These are phyloP conservation scores for Ascoidea asiatica DNA, from an alignment of 805 yeast species.

Conservation along the genomic window DNA sequence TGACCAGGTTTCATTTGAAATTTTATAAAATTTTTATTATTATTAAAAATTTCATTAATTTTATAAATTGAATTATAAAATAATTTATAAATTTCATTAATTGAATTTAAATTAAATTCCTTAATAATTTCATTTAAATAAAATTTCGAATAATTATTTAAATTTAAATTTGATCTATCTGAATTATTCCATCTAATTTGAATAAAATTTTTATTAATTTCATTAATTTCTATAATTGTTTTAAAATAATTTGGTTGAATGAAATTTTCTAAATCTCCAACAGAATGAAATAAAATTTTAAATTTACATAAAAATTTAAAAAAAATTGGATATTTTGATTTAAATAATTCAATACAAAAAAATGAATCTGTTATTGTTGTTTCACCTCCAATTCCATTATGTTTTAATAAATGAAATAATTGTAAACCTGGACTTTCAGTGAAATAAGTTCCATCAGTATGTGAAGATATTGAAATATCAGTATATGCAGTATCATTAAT, in stretches of 20 bases:
- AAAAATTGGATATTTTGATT: constrained; percentile 32
- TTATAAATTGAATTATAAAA: constrained; percentile 44
- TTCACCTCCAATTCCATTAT: constrained; percentile 56
- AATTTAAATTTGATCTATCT: constrained; percentile 42
- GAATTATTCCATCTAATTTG: constrained; percentile 65
- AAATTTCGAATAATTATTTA: neutral
- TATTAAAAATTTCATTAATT: constrained; percentile 41
- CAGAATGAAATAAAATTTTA: constrained; percentile 58
- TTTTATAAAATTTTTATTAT: constrained; percentile 35
- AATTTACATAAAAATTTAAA: constrained; percentile 33
- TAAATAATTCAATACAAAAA: constrained; percentile 38
- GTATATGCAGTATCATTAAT: constrained; percentile 65
- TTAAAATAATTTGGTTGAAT: constrained; percentile 42
- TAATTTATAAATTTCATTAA: constrained; percentile 28
- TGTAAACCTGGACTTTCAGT: constrained; percentile 61
- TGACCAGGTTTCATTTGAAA: constrained; percentile 52
- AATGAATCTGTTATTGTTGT: constrained; percentile 59
- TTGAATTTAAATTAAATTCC: constrained; percentile 24
- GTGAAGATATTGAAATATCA: constrained; percentile 46
- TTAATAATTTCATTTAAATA: constrained; percentile 16
- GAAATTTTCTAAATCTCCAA: constrained; percentile 53
- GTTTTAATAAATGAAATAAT: constrained; percentile 48
- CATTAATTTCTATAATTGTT: constrained; percentile 45
- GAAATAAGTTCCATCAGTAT: constrained; percentile 70
- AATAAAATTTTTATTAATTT: constrained; percentile 30